A percentile compares a stretch with the other conserved stretches of the same genome.
Evolutionary conservation across 306 rosid genomes (phyloP).

Genomic region (Lathyrus sativus): DNA sequence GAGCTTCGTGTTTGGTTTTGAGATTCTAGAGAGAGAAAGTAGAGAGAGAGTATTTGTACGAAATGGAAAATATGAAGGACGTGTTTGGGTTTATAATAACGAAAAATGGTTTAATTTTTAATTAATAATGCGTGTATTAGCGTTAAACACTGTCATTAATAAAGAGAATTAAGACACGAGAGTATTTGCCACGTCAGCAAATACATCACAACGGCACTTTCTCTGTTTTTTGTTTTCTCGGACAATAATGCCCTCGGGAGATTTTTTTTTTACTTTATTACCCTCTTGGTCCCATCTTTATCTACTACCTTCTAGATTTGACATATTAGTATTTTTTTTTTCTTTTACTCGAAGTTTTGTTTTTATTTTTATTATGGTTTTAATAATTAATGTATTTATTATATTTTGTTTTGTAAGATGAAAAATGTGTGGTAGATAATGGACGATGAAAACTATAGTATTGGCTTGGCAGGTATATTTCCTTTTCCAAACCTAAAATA

Average conservation of each 20-base stretch:
- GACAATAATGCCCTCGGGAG: slow-evolving; percentile 39
- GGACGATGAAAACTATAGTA: not conserved
- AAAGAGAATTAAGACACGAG: slow-evolving; percentile 31
- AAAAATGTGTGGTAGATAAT: not conserved
- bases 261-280: slow-evolving; percentile 41
- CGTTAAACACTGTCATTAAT: slow-evolving; percentile 29
- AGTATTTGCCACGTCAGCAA: slow-evolving; percentile 53
- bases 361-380: not conserved
- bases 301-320: slow-evolving; percentile 39
- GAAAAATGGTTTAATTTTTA: slow-evolving; percentile 18
- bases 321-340: not conserved
- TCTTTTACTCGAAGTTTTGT: slow-evolving; percentile 18
- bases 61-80: slow-evolving; percentile 14
- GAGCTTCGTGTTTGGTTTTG: slow-evolving; percentile 16
- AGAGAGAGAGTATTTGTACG: slow-evolving; percentile 11
- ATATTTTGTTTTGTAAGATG: too few relatives aligned
- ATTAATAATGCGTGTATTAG: slow-evolving; percentile 6
- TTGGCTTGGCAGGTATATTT: slow-evolving; percentile 37
- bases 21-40: slow-evolving; percentile 33
- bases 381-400: too few relatives aligned
- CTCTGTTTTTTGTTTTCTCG: not conserved
- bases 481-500: slow-evolving; percentile 25
- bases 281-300: slow-evolving; percentile 30
- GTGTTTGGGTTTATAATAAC: slow-evolving; percentile 43
- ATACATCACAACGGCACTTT: slow-evolving; percentile 56